A percentile compares a stretch with the other conserved stretches of the same genome.
phyloP scores from a whole-genome alignment of 2,329 filamentous ascomycete species.

The Claviceps arundinis region DNA sequence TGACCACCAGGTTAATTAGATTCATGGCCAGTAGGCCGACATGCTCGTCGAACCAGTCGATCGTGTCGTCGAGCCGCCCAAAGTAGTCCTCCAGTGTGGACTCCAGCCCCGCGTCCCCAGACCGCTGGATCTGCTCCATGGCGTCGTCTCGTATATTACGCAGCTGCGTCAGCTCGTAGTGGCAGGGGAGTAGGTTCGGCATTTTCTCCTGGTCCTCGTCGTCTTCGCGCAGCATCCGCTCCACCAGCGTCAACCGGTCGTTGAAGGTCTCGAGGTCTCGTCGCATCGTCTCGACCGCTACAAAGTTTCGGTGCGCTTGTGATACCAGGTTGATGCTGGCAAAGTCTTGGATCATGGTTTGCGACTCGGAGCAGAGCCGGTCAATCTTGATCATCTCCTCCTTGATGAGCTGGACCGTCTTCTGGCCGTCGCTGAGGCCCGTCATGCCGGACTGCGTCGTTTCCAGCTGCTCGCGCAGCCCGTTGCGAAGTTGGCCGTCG shows the following conservation, averaged over 20 bases:
- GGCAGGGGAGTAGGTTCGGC: slow-evolving; percentile 77
- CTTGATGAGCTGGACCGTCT: slow-evolving; percentile 83
- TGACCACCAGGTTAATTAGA: slow-evolving; percentile 73
- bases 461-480: slow-evolving; percentile 83
- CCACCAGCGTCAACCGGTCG: slow-evolving; percentile 59
- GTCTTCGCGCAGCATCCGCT: slow-evolving; percentile 68
- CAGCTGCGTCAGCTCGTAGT: slow-evolving; percentile 84
- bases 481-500: slow-evolving; percentile 78
- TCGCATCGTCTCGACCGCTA: slow-evolving; percentile 86
- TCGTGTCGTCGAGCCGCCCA: slow-evolving; percentile 66
- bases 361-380: slow-evolving; percentile 89
- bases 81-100: slow-evolving; percentile 86
- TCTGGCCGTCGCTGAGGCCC: slow-evolving; percentile 78
- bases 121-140: slow-evolving; percentile 83
- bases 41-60: slow-evolving; percentile 94
- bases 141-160: slow-evolving; percentile 92
- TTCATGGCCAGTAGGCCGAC: slow-evolving; percentile 80
- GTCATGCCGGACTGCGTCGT: slow-evolving; percentile 88
- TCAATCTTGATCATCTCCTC: slow-evolving; percentile 99
- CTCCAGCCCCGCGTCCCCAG: slow-evolving; percentile 60
- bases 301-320: slow-evolving; percentile 93
- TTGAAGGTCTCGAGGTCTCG: slow-evolving; percentile 80
- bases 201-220: slow-evolving; percentile 79
- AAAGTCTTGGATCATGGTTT: slow-evolving; percentile 96
- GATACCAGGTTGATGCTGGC: slow-evolving; percentile 83